These are phyloP conservation scores for Melocanna baccifera DNA, from an alignment of 176 grass and related monocot genomes.

Conservation along the genomic window DNA sequence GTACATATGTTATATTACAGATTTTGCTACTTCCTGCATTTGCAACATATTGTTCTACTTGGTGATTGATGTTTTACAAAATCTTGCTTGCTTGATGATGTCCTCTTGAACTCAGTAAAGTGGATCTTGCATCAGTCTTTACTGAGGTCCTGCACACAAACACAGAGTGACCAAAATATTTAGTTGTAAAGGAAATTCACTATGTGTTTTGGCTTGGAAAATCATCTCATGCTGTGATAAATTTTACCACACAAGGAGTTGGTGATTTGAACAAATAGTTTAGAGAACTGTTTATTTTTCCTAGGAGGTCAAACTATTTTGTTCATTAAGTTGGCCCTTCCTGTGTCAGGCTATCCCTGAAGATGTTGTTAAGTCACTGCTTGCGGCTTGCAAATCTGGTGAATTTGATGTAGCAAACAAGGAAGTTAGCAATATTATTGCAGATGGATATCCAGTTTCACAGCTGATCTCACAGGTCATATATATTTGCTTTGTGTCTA, in stretches of 20 bases:
- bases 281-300: background rate
- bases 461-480: conserved; percentile 80
- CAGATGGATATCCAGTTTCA: conserved; percentile 94
- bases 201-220: background rate
- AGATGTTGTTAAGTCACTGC: conserved; percentile 70
- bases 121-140: background rate
- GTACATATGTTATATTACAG: background rate
- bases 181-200: background rate
- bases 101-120: background rate
- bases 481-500: background rate
- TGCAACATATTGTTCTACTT: conserved; percentile 19
- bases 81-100: background rate
- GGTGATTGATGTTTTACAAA: background rate
- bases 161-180: background rate
- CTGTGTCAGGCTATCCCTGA: conserved; percentile 77
- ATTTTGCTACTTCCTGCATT: conserved; percentile 17
- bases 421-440: conserved; percentile 86
- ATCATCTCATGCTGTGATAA: background rate
- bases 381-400: conserved; percentile 78
- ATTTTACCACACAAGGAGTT: conserved; percentile 16
- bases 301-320: background rate
- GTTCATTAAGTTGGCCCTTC: conserved; percentile 19
- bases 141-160: background rate
- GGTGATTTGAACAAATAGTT: conserved; percentile 3
- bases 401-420: conserved; percentile 92